A percentile compares a stretch with the other conserved stretches of the same genome.
Evolutionary conservation across 2,329 filamentous ascomycete species (phyloP).

Genomic region (Periconia digitata): DNA sequence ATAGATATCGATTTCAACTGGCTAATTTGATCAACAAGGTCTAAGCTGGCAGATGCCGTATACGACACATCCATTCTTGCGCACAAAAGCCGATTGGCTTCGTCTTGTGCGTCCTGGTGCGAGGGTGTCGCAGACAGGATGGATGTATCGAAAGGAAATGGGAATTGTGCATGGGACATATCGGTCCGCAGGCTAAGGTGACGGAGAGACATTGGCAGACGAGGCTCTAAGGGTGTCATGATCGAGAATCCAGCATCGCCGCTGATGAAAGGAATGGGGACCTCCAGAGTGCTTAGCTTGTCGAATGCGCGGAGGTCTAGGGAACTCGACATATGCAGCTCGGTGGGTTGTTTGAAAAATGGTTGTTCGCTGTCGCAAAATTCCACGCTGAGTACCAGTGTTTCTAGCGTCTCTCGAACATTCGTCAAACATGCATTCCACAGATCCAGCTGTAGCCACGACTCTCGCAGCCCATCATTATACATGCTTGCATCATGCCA

Average conservation of each 20-base stretch:
- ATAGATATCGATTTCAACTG: slow-evolving; percentile 24
- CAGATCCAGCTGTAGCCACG: slow-evolving; percentile 16
- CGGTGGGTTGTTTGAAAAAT: slow-evolving; percentile 25
- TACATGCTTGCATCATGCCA: slow-evolving; percentile 2
- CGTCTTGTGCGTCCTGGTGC: slow-evolving; percentile 16
- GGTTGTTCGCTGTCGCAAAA: slow-evolving; percentile 17
- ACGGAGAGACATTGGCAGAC: slow-evolving; percentile 24
- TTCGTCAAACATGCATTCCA: slow-evolving; percentile 19
- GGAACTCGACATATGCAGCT: slow-evolving; percentile 17
- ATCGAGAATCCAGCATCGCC: slow-evolving; percentile 26
- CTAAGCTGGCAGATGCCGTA: slow-evolving; percentile 21
- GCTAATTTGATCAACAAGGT: slow-evolving; percentile 18
- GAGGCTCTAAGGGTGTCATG: slow-evolving; percentile 18
- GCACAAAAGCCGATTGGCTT: slow-evolving; percentile 13
- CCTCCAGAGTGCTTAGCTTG: slow-evolving; percentile 26
- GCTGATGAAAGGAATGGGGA: slow-evolving; percentile 26
- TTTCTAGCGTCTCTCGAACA: slow-evolving; percentile 15
- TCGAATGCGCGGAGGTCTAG: slow-evolving; percentile 25
- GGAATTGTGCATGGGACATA: slow-evolving; percentile 25
- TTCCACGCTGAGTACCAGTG: slow-evolving; percentile 24
- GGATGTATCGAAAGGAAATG: slow-evolving; percentile 20
- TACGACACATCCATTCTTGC: slow-evolving; percentile 32
- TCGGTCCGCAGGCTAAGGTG: slow-evolving; percentile 28
- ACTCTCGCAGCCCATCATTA: background rate
- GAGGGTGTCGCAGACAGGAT: slow-evolving; percentile 17